Conservation (phyloP, 306 rosid genomes). For the Pyrus pyrifolia region DNA sequence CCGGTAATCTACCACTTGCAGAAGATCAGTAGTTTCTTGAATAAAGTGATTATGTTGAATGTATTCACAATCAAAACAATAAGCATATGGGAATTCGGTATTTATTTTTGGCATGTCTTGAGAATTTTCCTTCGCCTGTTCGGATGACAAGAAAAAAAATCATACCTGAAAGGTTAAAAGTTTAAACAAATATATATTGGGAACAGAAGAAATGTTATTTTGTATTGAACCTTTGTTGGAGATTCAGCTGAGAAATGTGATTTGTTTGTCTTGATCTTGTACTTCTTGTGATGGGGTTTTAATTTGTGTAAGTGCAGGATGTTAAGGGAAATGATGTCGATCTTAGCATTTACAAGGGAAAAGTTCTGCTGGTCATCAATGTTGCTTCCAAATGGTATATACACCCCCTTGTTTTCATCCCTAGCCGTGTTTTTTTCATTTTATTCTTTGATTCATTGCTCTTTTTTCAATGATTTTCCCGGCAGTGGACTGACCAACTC, state of each 20-base stretch:
- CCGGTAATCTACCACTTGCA: no score
- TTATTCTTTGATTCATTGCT: background rate
- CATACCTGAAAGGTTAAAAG: background rate
- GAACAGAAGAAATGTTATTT: background rate
- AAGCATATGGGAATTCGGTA: background rate
- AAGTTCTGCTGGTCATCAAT: slow-evolving; percentile 64
- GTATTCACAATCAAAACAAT: background rate
- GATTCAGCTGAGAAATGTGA: background rate
- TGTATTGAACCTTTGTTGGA: background rate
- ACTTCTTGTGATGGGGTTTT: background rate
- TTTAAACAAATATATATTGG: background rate
- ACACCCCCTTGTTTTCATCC: background rate
- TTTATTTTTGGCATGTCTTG: background rate
- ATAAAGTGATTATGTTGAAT: background rate
- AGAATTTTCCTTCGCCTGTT: background rate
- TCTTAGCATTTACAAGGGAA: slow-evolving; percentile 58
- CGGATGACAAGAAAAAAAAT: background rate
- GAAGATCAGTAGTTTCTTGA: background rate
- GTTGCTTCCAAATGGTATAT: slow-evolving; percentile 91
- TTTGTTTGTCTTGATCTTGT: background rate
- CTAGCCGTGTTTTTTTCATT: background rate
- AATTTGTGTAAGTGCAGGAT: slow-evolving; percentile 38
- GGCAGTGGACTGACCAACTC: slow-evolving; percentile 85
- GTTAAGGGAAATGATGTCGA: slow-evolving; percentile 55
- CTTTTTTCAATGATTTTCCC: slow-evolving; percentile 12